A percentile compares a stretch with the other conserved stretches of the same genome.
phyloP scores from a whole-genome alignment of 306 rosid species.

The Vigna trinervia region DNA sequence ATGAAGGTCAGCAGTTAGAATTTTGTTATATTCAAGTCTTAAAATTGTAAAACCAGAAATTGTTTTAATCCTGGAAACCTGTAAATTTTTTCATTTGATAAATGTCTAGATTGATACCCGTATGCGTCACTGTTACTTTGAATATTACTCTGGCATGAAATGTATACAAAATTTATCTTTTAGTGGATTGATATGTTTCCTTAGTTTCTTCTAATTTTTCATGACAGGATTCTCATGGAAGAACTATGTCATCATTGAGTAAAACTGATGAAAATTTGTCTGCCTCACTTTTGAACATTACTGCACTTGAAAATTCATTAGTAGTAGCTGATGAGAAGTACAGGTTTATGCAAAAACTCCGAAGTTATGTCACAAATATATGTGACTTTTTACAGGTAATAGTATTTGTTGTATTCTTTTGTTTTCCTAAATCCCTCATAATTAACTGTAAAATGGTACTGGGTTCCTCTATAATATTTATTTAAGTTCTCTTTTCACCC shows the following conservation, averaged over 20 bases:
- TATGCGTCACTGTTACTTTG: background rate
- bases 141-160: background rate
- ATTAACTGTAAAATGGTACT: slow-evolving; percentile 23
- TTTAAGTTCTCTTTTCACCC: slow-evolving; percentile 9
- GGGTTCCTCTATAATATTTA: background rate
- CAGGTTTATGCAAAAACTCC: slow-evolving; percentile 86
- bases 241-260: slow-evolving; percentile 61
- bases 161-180: background rate
- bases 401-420: slow-evolving; percentile 31
- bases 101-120: background rate
- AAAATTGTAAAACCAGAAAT: too few relatives aligned
- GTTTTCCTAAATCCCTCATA: slow-evolving; percentile 18
- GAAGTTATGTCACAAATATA: slow-evolving; percentile 69
- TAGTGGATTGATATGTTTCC: background rate
- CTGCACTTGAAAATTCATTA: slow-evolving; percentile 76
- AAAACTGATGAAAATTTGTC: slow-evolving; percentile 78
- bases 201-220: background rate
- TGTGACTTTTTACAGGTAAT: slow-evolving; percentile 93
- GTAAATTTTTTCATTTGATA: background rate
- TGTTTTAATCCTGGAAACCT: background rate
- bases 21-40: background rate
- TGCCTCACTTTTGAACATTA: slow-evolving; percentile 75
- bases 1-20: background rate
- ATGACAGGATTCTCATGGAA: slow-evolving; percentile 83
- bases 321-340: slow-evolving; percentile 83